Base-by-base conservation (phyloP, 495 filamentous ascomycete genomes). In the Annulohypoxylon bovei region DNA sequence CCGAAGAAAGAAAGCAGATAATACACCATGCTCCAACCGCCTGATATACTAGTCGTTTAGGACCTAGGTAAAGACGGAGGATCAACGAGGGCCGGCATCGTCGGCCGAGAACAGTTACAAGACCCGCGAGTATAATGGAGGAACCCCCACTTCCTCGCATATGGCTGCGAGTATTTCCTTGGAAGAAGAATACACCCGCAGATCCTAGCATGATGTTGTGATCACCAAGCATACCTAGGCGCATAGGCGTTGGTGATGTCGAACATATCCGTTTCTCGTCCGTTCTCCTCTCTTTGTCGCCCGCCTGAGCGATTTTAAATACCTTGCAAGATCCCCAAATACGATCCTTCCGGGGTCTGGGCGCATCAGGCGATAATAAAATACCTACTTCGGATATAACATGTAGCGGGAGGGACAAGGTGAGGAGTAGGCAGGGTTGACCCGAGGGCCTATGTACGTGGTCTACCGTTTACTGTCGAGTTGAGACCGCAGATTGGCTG, bases 121-220 rank as follows among this genome's bases (percentile, higher is more conserved):
- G 52, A 63, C 40, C 22, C 35, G 55, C 30, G 47, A 54, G 39
- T 28, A 63, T 49, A 50, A 56, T 42, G 25, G 32, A 55, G 5
- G 23, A 23, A 20, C 44, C 57, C 62, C 68, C 68, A 67, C 68
- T 67, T 67, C 42, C 57, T 53, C 58, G 62, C 68, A 59, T 58
- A 18, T 16, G 50, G 62, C 62, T 61, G 57, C 57, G 52, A 54
- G 68, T 62, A 33, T 59, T 62, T 71, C 58, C 63, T 63, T 67
- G 62, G 63, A 71, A 67, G 58, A 71, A 18, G n/a, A 56, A 32
- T 28, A 56, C 33, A 22, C 46, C 33, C 60, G 67, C 60, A 64
- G 67, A 70, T 70, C 67, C 67, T 65, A 49, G 53, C 54, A 46
- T 70, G 67, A 70, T 70, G 60, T 60, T 53, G 67, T 58, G 60